Conservation (phyloP, 2,329 filamentous ascomycete genomes). For the Neurospora sp. region DNA sequence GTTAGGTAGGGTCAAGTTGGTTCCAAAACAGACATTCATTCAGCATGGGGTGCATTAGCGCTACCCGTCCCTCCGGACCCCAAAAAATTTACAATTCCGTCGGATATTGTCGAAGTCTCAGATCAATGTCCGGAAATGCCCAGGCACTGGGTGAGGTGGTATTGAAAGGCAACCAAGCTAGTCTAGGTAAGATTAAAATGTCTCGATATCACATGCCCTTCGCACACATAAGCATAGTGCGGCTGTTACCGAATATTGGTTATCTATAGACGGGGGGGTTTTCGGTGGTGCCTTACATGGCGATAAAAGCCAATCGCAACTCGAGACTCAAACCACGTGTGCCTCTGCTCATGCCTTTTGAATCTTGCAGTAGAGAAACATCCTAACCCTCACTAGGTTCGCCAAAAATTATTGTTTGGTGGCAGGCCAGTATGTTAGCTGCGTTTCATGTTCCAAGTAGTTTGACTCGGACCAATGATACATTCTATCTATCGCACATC, state of each 20-base stretch:
- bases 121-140: background rate
- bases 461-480: no score
- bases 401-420: no score
- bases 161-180: background rate
- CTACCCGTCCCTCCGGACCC: background rate
- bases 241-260: background rate
- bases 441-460: no score
- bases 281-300: background rate
- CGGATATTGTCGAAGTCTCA: background rate
- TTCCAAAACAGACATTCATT: background rate
- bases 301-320: background rate
- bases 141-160: background rate
- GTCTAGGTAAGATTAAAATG: background rate
- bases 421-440: background rate
- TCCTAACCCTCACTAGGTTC: no score
- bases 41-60: background rate
- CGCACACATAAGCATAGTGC: background rate
- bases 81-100: background rate
- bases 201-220: background rate
- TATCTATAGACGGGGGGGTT: no score
- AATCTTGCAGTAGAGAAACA: no score
- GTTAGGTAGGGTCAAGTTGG: background rate
- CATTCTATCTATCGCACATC: background rate
- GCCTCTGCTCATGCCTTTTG: background rate
- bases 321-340: background rate